Evolutionary conservation across 331 rosid genomes (phyloP), one percentile per base, ranked within the genome.

Genomic region (Malus hybrid): DNA sequence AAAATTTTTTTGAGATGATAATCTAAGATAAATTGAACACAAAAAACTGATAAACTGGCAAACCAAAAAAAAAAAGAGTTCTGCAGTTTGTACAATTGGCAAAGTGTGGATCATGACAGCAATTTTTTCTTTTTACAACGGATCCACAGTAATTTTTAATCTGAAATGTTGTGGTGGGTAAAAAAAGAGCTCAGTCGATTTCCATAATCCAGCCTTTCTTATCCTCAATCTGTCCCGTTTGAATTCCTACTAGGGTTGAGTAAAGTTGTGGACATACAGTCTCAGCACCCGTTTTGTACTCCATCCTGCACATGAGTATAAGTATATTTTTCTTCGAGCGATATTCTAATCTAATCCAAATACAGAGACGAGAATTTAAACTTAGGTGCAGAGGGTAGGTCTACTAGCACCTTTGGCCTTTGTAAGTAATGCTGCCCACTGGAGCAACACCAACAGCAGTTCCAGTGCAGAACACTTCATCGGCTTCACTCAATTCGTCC

Each of bases 381-480:
- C 12, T 9, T 39, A 39, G 46, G 12, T 9, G 11, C 46, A 3
- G 46, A 39, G 46, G 39, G 42, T 36, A 36, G 44, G 44, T 36
- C 11, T 28, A n/a, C 19, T 34, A 42, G 48, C 27, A 92, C 97
- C 89, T 87, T 84, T 3, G 84, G 72, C 77, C 73, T 55, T 39
- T 65, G 75, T 86, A 89, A 33, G 91, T 90, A 76, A 92, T 79
- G 66, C 80, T 79, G 12, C 97, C 96, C 6, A 94, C 96, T 2
- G 93, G 80, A 50, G 96, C 97, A 77, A 94, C 96, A 52, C 93
- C 97, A 3, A 94, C 96, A 0, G 99, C 97, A 10, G 99, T 94
- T 81, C 99, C 99, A 0, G 97, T 90, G 89, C 97, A 91, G 78
- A 94, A 94, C 48, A 92, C 96, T 82, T 91, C 97, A 61, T 86